phyloP scores from a whole-genome alignment of 352 stramenopile species.

The Globisporangium abappressorium region DNA sequence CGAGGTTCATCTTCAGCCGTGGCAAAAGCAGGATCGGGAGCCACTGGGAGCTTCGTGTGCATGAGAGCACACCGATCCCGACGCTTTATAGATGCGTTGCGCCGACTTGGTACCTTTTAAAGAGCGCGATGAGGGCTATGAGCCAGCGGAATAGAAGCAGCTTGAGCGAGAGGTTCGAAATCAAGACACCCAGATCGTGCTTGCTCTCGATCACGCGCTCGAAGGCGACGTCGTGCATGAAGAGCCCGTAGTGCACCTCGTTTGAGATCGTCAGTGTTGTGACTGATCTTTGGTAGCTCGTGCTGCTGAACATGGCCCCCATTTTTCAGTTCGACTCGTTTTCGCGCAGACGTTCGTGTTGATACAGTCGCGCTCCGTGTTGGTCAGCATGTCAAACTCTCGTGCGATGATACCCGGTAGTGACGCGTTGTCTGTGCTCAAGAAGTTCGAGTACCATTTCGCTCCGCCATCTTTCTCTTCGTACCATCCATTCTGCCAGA shows the following conservation, averaged over 20 bases:
- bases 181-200: slow-evolving; percentile 32
- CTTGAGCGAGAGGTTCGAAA: slow-evolving; percentile 33
- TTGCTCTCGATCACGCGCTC: slow-evolving; percentile 17
- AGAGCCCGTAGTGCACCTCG: slow-evolving; percentile 24
- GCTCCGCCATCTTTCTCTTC: neutral
- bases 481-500: slow-evolving; percentile 17
- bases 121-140: slow-evolving; percentile 14
- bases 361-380: slow-evolving; percentile 7
- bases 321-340: slow-evolving; percentile 2
- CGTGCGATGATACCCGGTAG: neutral
- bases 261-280: slow-evolving; percentile 22
- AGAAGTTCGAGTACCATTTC: slow-evolving; percentile 8
- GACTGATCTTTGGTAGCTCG: neutral
- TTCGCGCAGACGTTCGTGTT: neutral
- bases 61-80: slow-evolving; percentile 23
- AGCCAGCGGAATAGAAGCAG: slow-evolving; percentile 34
- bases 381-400: slow-evolving; percentile 3
- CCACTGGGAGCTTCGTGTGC: no score
- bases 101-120: neutral
- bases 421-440: neutral
- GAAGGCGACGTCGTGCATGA: slow-evolving; percentile 18
- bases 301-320: slow-evolving; percentile 11
- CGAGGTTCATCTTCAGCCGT: slow-evolving; percentile 12
- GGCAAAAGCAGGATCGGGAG: no score
- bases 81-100: neutral